These are phyloP conservation scores for Blepharisma stoltei DNA, from an alignment of 73 alveolate species.

Conservation along the genomic window DNA sequence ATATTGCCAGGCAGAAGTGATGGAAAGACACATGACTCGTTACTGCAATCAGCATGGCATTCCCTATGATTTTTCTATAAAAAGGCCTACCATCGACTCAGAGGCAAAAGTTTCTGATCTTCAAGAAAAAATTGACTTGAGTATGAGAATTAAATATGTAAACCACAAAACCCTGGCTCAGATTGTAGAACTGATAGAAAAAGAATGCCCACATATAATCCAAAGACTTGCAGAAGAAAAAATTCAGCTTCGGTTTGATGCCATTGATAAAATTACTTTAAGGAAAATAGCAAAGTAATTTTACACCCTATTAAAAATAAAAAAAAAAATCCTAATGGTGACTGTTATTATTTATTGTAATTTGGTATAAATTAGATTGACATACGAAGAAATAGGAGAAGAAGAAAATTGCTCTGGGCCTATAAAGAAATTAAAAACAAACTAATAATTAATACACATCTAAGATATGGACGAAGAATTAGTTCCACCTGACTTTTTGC, in stretches of 20 bases:
- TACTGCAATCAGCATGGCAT: conserved; percentile 23
- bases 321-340: no score
- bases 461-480: background rate
- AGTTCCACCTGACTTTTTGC: conserved; percentile 9
- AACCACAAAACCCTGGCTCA: background rate
- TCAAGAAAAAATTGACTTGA: conserved; percentile 26
- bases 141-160: background rate
- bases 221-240: background rate
- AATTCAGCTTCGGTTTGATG: conserved; percentile 23
- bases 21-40: conserved; percentile 17
- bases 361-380: no score
- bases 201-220: conserved; percentile 7
- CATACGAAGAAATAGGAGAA: no score
- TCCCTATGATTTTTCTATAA: background rate
- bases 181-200: conserved; percentile 9
- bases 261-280: conserved; percentile 10
- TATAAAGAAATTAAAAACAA: no score
- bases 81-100: background rate
- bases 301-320: no score
- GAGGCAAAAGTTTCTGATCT: background rate
- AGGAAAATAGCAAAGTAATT: background rate
- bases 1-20: conserved; percentile 10
- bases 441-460: no score
- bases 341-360: no score
- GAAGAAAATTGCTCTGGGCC: no score